A percentile compares a stretch with the other conserved stretches of the same genome.
These are phyloP conservation scores for Streptanthus diversifolius DNA, from an alignment of 345 rosid species.

Conservation along the genomic window DNA sequence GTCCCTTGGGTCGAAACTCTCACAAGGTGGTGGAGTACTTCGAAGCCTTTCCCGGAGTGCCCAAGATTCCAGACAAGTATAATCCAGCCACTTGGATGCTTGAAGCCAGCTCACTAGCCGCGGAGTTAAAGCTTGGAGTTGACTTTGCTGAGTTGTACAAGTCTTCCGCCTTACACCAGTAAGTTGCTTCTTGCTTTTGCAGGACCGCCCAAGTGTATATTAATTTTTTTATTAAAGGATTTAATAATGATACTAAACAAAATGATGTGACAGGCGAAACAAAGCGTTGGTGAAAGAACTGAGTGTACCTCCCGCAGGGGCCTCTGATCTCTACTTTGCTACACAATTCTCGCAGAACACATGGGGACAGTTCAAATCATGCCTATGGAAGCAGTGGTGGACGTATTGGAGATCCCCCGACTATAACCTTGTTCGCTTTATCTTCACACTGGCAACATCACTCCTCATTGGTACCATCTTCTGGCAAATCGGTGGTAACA, in stretches of 20 bases:
- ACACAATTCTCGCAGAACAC: slow-evolving; percentile 47
- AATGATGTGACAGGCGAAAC: slow-evolving; percentile 43
- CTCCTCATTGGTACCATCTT: slow-evolving; percentile 54
- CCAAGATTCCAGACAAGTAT: slow-evolving; percentile 61
- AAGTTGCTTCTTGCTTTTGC: slow-evolving; percentile 11
- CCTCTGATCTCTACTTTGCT: slow-evolving; percentile 46
- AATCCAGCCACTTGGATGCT: slow-evolving; percentile 91
- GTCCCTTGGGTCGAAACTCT: slow-evolving; percentile 64
- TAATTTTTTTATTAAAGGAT: neutral
- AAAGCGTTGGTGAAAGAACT: slow-evolving; percentile 51
- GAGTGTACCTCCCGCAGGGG: slow-evolving; percentile 46
- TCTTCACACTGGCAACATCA: slow-evolving; percentile 46
- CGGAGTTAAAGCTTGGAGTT: slow-evolving; percentile 56
- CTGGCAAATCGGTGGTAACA: slow-evolving; percentile 55
- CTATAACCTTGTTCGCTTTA: slow-evolving; percentile 51
- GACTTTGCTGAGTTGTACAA: slow-evolving; percentile 67
- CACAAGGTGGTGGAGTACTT: slow-evolving; percentile 64
- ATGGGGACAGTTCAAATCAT: slow-evolving; percentile 60
- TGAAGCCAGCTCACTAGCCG: slow-evolving; percentile 76
- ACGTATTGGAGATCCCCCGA: slow-evolving; percentile 74
- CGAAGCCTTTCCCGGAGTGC: slow-evolving; percentile 61
- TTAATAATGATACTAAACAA: neutral
- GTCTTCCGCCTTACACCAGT: slow-evolving; percentile 54
- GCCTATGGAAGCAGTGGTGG: slow-evolving; percentile 70
- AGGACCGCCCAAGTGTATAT: neutral